A percentile compares a stretch with the other conserved stretches of the same genome.
These are phyloP conservation scores for Myriosclerotinia curreyana DNA, from an alignment of 2,329 filamentous ascomycete species.

Conservation along the genomic window DNA sequence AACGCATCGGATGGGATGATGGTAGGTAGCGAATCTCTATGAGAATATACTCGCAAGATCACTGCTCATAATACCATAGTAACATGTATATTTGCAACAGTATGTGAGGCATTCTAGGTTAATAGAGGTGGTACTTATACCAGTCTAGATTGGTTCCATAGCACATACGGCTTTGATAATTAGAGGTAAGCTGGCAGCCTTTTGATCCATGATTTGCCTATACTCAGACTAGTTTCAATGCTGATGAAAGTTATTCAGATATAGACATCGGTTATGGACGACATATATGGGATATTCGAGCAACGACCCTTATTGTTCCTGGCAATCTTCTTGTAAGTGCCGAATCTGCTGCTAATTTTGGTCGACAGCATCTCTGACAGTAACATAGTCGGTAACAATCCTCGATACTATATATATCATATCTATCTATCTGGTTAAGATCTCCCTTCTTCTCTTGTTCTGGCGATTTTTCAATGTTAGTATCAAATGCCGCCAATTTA, in stretches of 20 bases:
- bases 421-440: background rate
- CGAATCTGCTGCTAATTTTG: background rate
- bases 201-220: background rate
- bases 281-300: background rate
- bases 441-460: background rate
- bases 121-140: background rate
- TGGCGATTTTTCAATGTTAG: background rate
- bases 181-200: background rate
- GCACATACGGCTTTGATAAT: background rate
- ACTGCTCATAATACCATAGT: no score
- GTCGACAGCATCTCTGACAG: background rate
- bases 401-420: background rate
- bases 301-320: no score
- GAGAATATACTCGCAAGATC: no score
- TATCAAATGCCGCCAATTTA: background rate
- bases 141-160: background rate
- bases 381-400: background rate
- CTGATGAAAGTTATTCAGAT: background rate
- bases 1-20: no score
- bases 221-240: background rate
- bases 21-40: no score
- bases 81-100: no score
- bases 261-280: background rate
- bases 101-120: background rate
- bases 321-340: background rate